Evolutionary conservation across 2,329 filamentous ascomycete genomes (phyloP).

Genomic region (Trichocomaceae sp.): DNA sequence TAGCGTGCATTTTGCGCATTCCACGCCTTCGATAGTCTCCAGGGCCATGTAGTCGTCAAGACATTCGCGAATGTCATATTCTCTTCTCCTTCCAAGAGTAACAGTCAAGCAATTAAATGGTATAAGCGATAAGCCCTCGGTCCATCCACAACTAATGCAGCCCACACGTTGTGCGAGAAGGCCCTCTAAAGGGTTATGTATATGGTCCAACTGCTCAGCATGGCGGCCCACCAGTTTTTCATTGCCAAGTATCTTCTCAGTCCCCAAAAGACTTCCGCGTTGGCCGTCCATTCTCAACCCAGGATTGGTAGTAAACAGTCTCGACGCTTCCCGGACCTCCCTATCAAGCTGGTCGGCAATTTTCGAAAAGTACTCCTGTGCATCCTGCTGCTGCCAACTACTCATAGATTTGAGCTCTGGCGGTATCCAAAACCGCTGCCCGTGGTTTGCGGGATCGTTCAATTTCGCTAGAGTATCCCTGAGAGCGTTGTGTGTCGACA

Average conservation of each 20-base stretch:
- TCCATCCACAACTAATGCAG: conserved; percentile 77
- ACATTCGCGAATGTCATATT: conserved; percentile 69
- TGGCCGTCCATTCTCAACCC: conserved; percentile 34
- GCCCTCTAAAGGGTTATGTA: conserved; percentile 77
- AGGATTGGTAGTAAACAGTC: conserved; percentile 38
- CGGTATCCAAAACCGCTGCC: conserved; percentile 74
- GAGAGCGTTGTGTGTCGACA: conserved; percentile 50
- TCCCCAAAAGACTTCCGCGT: conserved; percentile 28
- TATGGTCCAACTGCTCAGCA: conserved; percentile 19
- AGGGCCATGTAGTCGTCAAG: conserved; percentile 78
- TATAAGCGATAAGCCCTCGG: conserved; percentile 80
- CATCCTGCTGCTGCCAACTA: conserved; percentile 94
- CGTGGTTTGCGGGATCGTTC: conserved; percentile 63
- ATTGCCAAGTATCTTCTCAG: conserved; percentile 16
- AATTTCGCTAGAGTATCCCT: conserved; percentile 63
- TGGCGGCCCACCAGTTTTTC: conserved; percentile 10
- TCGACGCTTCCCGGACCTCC: conserved; percentile 55
- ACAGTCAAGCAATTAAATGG: conserved; percentile 92
- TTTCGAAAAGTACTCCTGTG: conserved; percentile 93
- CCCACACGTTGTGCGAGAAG: conserved; percentile 81
- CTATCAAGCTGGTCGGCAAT: conserved; percentile 78
- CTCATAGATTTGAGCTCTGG: conserved; percentile 81
- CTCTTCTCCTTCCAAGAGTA: conserved; percentile 60
- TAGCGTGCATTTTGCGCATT: conserved; percentile 87
- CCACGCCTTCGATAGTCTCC: conserved; percentile 80